These are phyloP conservation scores for Ogataea polymorpha DNA, from an alignment of 805 yeast species.

Conservation along the genomic window DNA sequence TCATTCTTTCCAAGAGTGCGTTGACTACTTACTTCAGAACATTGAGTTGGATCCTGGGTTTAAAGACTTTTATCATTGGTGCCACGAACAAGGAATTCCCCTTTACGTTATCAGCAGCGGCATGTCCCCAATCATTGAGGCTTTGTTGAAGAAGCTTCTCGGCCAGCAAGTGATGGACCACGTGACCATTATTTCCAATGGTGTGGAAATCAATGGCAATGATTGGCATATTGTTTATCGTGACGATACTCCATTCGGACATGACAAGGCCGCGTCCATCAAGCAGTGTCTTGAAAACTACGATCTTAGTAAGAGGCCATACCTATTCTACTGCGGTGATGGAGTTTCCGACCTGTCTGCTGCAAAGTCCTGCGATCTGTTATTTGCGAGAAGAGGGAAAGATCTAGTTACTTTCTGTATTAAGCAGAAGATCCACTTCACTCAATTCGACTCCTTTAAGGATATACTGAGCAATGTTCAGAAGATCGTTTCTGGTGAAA, in stretches of 20 bases:
- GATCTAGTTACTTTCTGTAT: slow-evolving; percentile 85
- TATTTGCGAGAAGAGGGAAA: slow-evolving; percentile 90
- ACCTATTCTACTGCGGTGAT: slow-evolving; percentile 91
- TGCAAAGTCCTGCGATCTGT: slow-evolving; percentile 88
- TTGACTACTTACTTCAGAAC: slow-evolving; percentile 61
- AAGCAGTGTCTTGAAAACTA: slow-evolving; percentile 41
- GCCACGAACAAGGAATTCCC: slow-evolving; percentile 67
- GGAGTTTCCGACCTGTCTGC: slow-evolving; percentile 96
- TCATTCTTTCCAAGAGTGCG: slow-evolving; percentile 64
- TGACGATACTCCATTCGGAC: slow-evolving; percentile 89
- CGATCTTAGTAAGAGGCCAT: slow-evolving; percentile 45
- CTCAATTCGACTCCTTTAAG: slow-evolving; percentile 71
- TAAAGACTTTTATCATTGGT: slow-evolving; percentile 76
- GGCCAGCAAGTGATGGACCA: slow-evolving; percentile 71
- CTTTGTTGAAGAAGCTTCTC: slow-evolving; percentile 67
- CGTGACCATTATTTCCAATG: slow-evolving; percentile 79
- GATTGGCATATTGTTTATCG: slow-evolving; percentile 84
- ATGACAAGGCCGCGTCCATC: slow-evolving; percentile 87
- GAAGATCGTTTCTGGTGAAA: slow-evolving; percentile 46
- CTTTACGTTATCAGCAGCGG: slow-evolving; percentile 88
- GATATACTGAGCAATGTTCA: slow-evolving; percentile 69
- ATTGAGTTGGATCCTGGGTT: slow-evolving; percentile 89
- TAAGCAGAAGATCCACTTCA: slow-evolving; percentile 76
- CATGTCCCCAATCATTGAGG: slow-evolving; percentile 87
- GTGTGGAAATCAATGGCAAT: slow-evolving; percentile 43